Evolutionary conservation across 2,329 filamentous ascomycete genomes (phyloP).

Genomic region (Neonectria faginata): DNA sequence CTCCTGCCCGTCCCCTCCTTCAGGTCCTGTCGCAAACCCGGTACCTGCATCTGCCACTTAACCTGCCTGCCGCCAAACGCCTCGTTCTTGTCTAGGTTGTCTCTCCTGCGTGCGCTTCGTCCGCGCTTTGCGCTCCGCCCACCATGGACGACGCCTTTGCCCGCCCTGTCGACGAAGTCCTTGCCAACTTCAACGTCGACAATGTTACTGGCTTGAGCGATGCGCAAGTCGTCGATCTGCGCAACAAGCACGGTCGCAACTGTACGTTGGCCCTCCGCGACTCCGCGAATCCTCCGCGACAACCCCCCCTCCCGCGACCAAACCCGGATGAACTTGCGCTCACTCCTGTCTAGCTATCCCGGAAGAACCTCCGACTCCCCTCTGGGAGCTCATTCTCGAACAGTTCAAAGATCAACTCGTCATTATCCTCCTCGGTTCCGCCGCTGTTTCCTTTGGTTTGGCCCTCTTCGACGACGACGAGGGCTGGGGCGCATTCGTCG

Average conservation of each 20-base stretch:
- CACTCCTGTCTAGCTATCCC: slow-evolving; percentile 61
- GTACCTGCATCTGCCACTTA: slow-evolving; percentile 20
- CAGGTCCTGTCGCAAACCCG: slow-evolving; percentile 11
- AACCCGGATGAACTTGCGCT: slow-evolving; percentile 25
- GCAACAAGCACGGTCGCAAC: slow-evolving; percentile 74
- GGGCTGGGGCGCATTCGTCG: slow-evolving; percentile 97
- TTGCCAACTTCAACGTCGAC: slow-evolving; percentile 69
- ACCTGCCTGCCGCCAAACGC: slow-evolving; percentile 7
- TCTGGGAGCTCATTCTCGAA: slow-evolving; percentile 97
- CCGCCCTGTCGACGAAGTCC: slow-evolving; percentile 67
- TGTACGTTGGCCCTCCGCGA: slow-evolving; percentile 58
- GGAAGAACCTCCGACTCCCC: slow-evolving; percentile 93
- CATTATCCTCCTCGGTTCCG: slow-evolving; percentile 91
- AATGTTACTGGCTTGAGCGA: slow-evolving; percentile 67
- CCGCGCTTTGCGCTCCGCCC: slow-evolving; percentile 39
- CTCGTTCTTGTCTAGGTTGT: slow-evolving; percentile 9
- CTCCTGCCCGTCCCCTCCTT: background rate
- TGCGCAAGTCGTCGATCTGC: slow-evolving; percentile 66
- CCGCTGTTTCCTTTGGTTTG: slow-evolving; percentile 91
- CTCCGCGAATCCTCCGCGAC: background rate
- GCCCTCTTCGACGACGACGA: slow-evolving; percentile 93
- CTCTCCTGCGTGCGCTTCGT: slow-evolving; percentile 34
- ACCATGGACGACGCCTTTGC: slow-evolving; percentile 74
- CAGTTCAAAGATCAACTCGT: slow-evolving; percentile 99
- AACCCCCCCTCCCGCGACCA: slow-evolving; percentile 26